phyloP scores from a whole-genome alignment of 1,284 basidiomycete species.

The Schizophyllum commune region DNA sequence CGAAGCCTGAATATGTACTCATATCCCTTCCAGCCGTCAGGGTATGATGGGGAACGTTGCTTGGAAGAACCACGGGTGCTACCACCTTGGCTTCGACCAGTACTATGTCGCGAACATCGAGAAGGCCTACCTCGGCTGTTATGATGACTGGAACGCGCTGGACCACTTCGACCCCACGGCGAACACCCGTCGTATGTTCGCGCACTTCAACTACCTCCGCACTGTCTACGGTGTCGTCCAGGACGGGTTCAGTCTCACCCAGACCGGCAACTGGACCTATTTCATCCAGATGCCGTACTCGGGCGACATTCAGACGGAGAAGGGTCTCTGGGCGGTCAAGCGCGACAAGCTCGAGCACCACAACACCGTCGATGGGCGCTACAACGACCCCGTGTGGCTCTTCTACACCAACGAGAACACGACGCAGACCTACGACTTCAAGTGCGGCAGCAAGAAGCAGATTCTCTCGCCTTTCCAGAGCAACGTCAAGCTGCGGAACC shows the following conservation, averaged over 20 bases:
- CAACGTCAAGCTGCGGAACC: constrained; percentile 56
- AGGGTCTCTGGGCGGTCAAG: constrained; percentile 78
- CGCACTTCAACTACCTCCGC: constrained; percentile 68
- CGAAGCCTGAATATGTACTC: constrained; percentile 7
- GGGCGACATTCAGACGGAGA: constrained; percentile 69
- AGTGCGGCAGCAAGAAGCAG: constrained; percentile 53
- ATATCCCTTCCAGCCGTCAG: constrained; percentile 46
- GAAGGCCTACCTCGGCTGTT: constrained; percentile 67
- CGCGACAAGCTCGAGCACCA: constrained; percentile 56
- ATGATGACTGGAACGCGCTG: constrained; percentile 81
- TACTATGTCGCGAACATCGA: constrained; percentile 86
- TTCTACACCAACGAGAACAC: constrained; percentile 78
- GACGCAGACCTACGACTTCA: constrained; percentile 53
- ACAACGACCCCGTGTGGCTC: constrained; percentile 66
- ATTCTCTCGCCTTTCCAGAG: constrained; percentile 69
- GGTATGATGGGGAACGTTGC: constrained; percentile 79
- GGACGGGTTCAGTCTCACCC: constrained; percentile 75
- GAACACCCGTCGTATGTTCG: constrained; percentile 61
- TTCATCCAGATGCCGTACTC: constrained; percentile 73
- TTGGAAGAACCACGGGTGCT: constrained; percentile 89
- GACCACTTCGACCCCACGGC: constrained; percentile 89
- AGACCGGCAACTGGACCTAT: constrained; percentile 77
- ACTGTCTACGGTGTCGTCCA: constrained; percentile 62
- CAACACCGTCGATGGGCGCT: constrained; percentile 30
- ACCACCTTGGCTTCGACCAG: constrained; percentile 77